These are phyloP conservation scores for Radiomyces spectabilis DNA, from an alignment of 192 early-diverging fungal genomes.

Conservation along the genomic window DNA sequence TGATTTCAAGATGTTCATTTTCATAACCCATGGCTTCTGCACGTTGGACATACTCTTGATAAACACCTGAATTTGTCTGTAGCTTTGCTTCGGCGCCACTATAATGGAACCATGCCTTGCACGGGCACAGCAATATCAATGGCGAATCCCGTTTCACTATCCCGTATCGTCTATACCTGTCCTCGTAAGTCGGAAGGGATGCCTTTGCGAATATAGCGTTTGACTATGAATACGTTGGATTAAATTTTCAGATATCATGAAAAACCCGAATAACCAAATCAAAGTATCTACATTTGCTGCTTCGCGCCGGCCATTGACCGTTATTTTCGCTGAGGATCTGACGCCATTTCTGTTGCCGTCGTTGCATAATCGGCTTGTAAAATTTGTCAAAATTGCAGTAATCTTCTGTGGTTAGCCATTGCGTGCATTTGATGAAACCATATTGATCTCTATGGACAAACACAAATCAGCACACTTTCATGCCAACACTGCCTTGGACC, in stretches of 20 bases:
- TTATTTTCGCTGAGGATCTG: constrained; percentile 40
- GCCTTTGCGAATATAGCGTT: constrained; percentile 71
- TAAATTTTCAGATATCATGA: neutral
- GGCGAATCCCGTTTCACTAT: neutral
- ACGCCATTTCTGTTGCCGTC: constrained; percentile 46
- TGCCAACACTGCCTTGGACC: neutral
- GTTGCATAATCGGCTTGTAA: constrained; percentile 42
- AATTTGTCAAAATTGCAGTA: constrained; percentile 43
- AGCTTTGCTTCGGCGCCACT: constrained; percentile 59
- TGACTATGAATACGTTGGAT: constrained; percentile 38
- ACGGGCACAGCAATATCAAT: neutral
- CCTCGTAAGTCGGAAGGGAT: constrained; percentile 65
- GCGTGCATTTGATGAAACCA: constrained; percentile 46
- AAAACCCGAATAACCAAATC: neutral
- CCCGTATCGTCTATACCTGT: constrained; percentile 22
- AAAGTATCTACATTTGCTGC: constrained; percentile 36
- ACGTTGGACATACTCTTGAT: constrained; percentile 36
- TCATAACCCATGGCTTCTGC: constrained; percentile 35
- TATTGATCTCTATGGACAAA: constrained; percentile 43
- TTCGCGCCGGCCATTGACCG: constrained; percentile 38
- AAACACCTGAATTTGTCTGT: constrained; percentile 47
- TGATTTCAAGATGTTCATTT: constrained; percentile 59
- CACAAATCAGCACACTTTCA: neutral
- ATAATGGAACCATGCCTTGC: constrained; percentile 61
- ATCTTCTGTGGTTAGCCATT: constrained; percentile 43